Base-by-base conservation (phyloP, 2,329 filamentous ascomycete species). In the Fusarium domesticum region DNA sequence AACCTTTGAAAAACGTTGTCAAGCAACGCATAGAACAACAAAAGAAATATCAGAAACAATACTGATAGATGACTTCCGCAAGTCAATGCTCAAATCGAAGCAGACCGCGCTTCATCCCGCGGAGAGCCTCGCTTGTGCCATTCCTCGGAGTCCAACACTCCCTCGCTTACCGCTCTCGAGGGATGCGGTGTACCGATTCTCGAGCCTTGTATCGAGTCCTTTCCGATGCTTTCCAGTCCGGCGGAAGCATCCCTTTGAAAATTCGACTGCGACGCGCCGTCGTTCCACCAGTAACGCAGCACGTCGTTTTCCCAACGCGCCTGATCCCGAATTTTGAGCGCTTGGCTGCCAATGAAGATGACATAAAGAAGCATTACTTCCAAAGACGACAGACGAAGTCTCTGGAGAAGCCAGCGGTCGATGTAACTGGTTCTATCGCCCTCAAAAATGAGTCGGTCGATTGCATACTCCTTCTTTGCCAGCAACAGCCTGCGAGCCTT, bases 381-480 rank as follows among this genome's bases (percentile, higher is more conserved):
- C 43, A 77, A 56, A 0, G 73, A 64, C 3, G 72, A 75, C 12
- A 66, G 62, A 28, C 74, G 70, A 32, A 80, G 64, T 33, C 72
- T 70, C 37, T 79, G 73, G 11, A 80, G 65, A 3, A 80, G 61
- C 77, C 77, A 80, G 32, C 73, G 66, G 50, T 67, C 66, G 53
- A 80, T 69, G 43, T 69, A 76, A 38, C 76, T 70, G 2, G 59
- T 61, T 49, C 70, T 73, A 51, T 68, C 65, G 3, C 66, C 67
- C 3, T 70, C 68, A 18, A 51, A 53, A 37, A 77, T 57, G 10
- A 77, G 64, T 6, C 60, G 66, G 34, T 71, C 62, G 39, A 78
- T 78, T 23, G 64, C 66, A n/a, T 67, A 69, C 54, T 79, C 76
- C 45, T 75, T 78, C 39, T 67, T 64, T 3, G 72, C 71, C 16